Evolutionary conservation across 2,329 filamentous ascomycete genomes (phyloP).

Genomic region (Coniosporium uncinatum): DNA sequence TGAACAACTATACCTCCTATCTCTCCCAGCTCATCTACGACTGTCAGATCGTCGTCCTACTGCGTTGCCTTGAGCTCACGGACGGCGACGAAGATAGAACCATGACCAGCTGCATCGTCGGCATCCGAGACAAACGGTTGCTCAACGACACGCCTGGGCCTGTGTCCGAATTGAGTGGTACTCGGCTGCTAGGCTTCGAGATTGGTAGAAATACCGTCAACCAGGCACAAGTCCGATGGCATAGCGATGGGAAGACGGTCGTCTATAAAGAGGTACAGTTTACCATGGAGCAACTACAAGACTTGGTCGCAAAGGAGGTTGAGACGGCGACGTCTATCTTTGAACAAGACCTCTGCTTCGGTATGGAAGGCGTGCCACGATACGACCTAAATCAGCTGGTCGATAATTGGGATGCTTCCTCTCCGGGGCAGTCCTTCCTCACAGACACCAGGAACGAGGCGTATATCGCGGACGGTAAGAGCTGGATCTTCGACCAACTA

Average conservation of each 20-base stretch:
- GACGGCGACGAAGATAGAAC: background rate
- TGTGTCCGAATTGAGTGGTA: background rate
- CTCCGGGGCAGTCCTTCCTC: background rate
- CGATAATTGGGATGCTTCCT: background rate
- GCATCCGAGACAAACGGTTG: background rate
- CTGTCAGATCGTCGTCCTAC: background rate
- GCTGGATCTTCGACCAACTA: background rate
- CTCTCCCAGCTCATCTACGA: conserved; percentile 1
- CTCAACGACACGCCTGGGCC: background rate
- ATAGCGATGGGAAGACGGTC: conserved; percentile 1
- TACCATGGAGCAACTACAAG: background rate
- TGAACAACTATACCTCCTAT: background rate
- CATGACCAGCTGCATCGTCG: background rate
- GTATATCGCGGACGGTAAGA: background rate
- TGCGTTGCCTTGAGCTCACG: background rate
- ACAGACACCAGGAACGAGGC: background rate
- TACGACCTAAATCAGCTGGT: background rate
- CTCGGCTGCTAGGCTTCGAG: background rate
- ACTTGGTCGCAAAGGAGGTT: background rate
- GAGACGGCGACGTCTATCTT: background rate
- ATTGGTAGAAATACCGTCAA: background rate
- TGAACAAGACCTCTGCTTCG: conserved; percentile 1
- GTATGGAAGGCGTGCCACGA: background rate
- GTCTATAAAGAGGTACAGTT: conserved; percentile 2
- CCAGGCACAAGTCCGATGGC: conserved; percentile 1